Base-by-base conservation (phyloP, 768 basidiomycete genomes). In the Leucocoprinus leucothites region DNA sequence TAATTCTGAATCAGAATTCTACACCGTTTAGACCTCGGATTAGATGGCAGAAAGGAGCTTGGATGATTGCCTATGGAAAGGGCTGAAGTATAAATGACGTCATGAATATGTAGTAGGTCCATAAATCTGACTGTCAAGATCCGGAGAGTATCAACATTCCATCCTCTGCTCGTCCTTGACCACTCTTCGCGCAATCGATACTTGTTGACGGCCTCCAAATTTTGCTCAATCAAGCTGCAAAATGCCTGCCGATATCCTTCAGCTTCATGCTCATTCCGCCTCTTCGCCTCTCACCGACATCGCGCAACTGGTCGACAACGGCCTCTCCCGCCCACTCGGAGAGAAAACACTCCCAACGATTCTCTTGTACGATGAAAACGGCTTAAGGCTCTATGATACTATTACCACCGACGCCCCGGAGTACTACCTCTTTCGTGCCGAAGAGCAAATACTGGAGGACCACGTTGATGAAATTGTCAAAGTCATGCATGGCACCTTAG, bases 381-480 rank as follows among this genome's bases (percentile, higher is more conserved):
- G 97, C 0, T 76, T 99, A 52, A 79, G 84, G 68, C 75, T 94
- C 14, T 96, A 94, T 72, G 94, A 95, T 71, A 77, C 82, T 36
- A 89, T 95, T 47, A 94, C 93, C 1, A 87, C 86, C 7, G 72
- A 82, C 25, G 87, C 79, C 1, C 75, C 80, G 9, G 89, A 93
- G 63, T 99, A 99, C 67, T 98, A 98, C 66, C 77, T 94, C 34
- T 99, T 95, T 68, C 71, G 76, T 2, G 91, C 91, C 0, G 97
- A 98, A 69, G 87, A 96, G 65, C 79, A 85, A 57, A 89, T 99
- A 56, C 74, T 98, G 59, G 85, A 83, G 69, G 73, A 67, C 22
- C 77, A 89, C 58, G 85, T 85, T 1, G 73, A 80, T 43, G 87
- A 93, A 31, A 94, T 99, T 49, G 87, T 87, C 16, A 72, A 71